Base-by-base conservation (phyloP, 148 eudicot genomes). In the Spergularia bocconei region DNA sequence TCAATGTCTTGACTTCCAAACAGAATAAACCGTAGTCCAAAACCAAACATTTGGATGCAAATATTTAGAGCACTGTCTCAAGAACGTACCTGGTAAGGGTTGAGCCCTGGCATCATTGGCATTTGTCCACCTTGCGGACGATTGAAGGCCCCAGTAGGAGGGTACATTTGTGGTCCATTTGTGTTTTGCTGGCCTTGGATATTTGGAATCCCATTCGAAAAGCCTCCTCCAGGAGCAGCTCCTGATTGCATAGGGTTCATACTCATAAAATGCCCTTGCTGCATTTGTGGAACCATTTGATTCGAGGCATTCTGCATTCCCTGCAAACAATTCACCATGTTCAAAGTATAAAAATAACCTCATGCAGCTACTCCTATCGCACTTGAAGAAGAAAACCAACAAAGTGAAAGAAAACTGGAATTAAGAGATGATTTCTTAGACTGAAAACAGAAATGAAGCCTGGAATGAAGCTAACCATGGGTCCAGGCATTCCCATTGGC, bases 51-150 rank as follows among this genome's bases (percentile, higher is more conserved):
- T 44, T 44, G 23, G 14, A 17, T 73, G 57, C 38, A 47, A 62
- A 36, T 15, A 65, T 9, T 25, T 41, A 16, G 14, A 41, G 44
- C 41, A 55, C 41, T 11, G 69, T 19, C 23, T 63, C 25, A 70
- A 25, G 74, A 57, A 47, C 23, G 50, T 82, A 95, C 99, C 99
- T 95, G 99, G 76, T 82, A 95, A 52, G 96, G 93, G 74, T 87
- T 90, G 33, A 85, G 86, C 75, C 99, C 97, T 36, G 96, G 96
- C 91, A 92, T 90, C 83, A 91, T 85, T 15, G 86, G 91, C 92
- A 89, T 86, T 70, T 88, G 93, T 61, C 91, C 93, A 77, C 75
- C 86, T 84, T 90, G 99, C 14, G 97, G 97, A 79, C 97, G 91
- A 81, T 82, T 89, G 75, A 90, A 95, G 70, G 85, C 83, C 55